Evolutionary conservation across 352 stramenopile genomes (phyloP).

Genomic region (Pythium plurisporium): DNA sequence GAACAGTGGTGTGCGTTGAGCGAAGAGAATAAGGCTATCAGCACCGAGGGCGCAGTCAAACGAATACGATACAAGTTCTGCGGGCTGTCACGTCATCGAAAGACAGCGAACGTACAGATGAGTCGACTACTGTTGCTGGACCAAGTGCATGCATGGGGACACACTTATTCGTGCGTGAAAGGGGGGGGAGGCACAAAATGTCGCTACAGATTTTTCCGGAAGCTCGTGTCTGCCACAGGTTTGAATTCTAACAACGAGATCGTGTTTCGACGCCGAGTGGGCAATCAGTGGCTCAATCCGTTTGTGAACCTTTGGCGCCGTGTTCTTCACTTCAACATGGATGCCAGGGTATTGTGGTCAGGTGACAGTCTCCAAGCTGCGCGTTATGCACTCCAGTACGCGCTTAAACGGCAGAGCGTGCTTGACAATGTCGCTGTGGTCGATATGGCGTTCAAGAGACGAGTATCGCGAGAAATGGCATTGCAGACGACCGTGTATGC

Average conservation of each 20-base stretch:
- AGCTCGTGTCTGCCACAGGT: background rate
- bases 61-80: constrained; percentile 12
- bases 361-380: constrained; percentile 12
- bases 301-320: background rate
- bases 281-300: background rate
- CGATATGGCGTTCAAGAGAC: constrained; percentile 18
- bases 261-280: background rate
- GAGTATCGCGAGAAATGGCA: constrained; percentile 5
- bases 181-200: constrained; percentile 12
- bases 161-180: constrained; percentile 24
- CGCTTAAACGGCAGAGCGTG: constrained; percentile 18
- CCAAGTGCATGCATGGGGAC: constrained; percentile 19
- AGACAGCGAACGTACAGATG: constrained; percentile 17
- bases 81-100: constrained; percentile 6
- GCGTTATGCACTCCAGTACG: constrained; percentile 21
- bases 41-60: background rate
- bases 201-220: constrained; percentile 25
- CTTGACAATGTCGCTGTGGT: constrained; percentile 26
- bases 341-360: constrained; percentile 16
- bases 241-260: constrained; percentile 3
- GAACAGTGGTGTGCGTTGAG: constrained; percentile 10
- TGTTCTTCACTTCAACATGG: constrained; percentile 9
- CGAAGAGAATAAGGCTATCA: constrained; percentile 1
- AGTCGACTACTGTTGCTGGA: constrained; percentile 13
- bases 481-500: constrained; percentile 1